Conservation (phyloP, 805 yeast species). For the Lipomyces yamadae region DNA sequence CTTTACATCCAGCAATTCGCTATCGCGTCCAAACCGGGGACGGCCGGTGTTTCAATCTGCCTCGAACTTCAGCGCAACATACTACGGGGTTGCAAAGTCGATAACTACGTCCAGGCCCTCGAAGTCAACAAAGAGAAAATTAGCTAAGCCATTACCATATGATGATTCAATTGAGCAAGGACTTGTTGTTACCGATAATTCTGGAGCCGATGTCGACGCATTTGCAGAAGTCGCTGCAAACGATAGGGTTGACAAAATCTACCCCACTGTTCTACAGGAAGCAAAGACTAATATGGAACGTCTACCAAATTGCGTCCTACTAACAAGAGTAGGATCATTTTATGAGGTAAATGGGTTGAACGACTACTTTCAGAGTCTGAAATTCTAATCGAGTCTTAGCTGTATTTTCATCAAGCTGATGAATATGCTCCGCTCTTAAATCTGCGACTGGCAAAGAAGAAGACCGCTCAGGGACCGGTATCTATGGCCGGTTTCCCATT, state of each 20-base stretch:
- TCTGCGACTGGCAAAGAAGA: constrained; percentile 66
- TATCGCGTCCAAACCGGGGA: neutral
- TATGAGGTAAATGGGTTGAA: constrained; percentile 54
- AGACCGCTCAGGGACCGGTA: constrained; percentile 46
- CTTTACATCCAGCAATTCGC: neutral
- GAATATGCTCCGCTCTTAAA: constrained; percentile 72
- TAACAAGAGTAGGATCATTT: constrained; percentile 85
- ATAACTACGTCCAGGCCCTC: neutral
- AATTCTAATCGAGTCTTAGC: constrained; percentile 46
- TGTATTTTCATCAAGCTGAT: constrained; percentile 88
- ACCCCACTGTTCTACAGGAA: constrained; percentile 38
- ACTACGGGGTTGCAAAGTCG: neutral
- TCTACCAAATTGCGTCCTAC: constrained; percentile 60
- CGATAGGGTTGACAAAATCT: constrained; percentile 14
- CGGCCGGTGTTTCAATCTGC: neutral
- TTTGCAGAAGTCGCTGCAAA: constrained; percentile 12
- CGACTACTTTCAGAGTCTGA: constrained; percentile 12
- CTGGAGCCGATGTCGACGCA: constrained; percentile 13
- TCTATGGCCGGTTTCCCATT: constrained; percentile 95
- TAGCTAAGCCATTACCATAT: neutral
- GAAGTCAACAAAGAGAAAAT: neutral
- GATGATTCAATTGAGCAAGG: constrained; percentile 15
- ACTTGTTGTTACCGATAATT: neutral
- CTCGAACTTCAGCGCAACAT: neutral
- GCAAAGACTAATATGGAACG: constrained; percentile 51